Base-by-base conservation (phyloP, 495 filamentous ascomycete genomes). In the Penicillium chermesinum region DNA sequence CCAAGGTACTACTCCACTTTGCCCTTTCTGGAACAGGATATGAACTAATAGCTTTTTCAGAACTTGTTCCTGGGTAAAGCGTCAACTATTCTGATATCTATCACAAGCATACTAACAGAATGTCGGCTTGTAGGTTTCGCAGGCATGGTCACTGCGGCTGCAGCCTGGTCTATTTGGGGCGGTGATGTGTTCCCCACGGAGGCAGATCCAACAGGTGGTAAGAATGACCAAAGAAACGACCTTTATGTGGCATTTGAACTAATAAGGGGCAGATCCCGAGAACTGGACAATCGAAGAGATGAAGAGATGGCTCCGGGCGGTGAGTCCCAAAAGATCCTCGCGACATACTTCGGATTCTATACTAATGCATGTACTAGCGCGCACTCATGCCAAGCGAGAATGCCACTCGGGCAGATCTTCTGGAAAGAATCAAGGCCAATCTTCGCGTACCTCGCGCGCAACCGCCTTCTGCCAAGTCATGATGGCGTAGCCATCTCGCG, bases 101-200 rank as follows among this genome's bases (percentile, higher is more conserved):
- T 5, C 4, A 30, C 10, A 4, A 30, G 4, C 4, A 30, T 4
- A 51, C 46, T 57, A 57, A 57, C 18, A 17, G 22, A 38, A 4
- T 32, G 33, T 48, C 8, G 13, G 14, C 35, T 45, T 46, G 6
- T 49, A 74, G 73, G 71, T 0, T 96, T 95, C 63, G 79, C 86
- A 13, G 88, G 87, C 17, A 80, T 95, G 52, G 83, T 96, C 35
- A 86, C 88, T 2, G 89, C 86, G 2, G 90, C 86, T 6, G 84
- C 90, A 5, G 85, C 77, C 14, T 95, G 84, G 83, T 77, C 84
- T 2, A 94, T 95, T 50, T 88, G 85, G 84, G 86, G 87, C 42
- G 76, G 79, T 19, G 87, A 89, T 48, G 76, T 95, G 53, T 90
- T 95, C 52, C 88, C 89, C 1, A 55, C 72, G 0, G 66, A 81